Conservation (phyloP, 225 moss, liverwort and hornwort species). For the Rhytidiadelphus loreus region DNA sequence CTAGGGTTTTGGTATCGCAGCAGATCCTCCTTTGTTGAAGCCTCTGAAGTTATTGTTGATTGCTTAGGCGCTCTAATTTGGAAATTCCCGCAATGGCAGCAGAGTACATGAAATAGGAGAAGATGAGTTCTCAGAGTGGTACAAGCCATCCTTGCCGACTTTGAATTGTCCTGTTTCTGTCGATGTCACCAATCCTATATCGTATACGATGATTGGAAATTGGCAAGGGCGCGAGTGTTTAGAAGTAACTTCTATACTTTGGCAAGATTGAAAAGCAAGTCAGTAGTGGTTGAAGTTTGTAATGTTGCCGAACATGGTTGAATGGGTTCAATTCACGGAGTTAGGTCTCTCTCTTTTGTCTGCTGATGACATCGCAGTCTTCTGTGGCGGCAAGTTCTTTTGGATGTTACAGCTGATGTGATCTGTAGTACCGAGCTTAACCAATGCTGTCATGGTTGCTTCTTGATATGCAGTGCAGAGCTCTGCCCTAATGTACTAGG, state of each 20-base stretch:
- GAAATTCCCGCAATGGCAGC: background rate
- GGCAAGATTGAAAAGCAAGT: background rate
- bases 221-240: background rate
- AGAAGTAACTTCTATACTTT: background rate
- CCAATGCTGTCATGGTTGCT: background rate
- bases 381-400: background rate
- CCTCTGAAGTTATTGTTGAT: background rate
- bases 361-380: background rate
- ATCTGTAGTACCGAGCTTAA: background rate
- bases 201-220: background rate
- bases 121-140: background rate
- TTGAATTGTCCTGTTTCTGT: background rate
- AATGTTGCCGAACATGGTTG: background rate
- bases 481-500: background rate
- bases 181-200: background rate
- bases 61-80: background rate
- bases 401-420: background rate
- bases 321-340: background rate
- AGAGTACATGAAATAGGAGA: background rate
- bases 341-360: background rate
- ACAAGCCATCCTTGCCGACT: background rate
- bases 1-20: background rate
- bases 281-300: background rate
- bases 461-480: background rate
- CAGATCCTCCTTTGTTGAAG: background rate